A percentile compares a stretch with the other conserved stretches of the same genome.
phyloP scores from a whole-genome alignment of 2,329 filamentous ascomycete species.

The Fusarium sp. region DNA sequence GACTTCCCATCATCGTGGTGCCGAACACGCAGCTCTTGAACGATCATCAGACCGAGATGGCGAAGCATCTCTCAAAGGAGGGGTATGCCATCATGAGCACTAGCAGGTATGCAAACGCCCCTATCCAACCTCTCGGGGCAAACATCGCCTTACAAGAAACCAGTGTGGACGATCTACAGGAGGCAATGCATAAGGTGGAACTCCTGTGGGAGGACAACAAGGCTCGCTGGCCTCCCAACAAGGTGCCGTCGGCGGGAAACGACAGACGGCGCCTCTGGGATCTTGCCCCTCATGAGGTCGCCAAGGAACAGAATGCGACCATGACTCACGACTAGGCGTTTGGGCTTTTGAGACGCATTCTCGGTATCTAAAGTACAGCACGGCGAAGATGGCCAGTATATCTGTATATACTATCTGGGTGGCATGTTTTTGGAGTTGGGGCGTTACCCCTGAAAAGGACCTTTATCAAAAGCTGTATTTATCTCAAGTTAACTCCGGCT shows the following conservation, averaged over 20 bases:
- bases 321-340: constrained; percentile 55
- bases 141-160: background rate
- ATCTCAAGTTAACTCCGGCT: constrained; percentile 14
- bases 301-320: constrained; percentile 51
- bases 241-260: constrained; percentile 29
- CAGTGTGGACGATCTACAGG: constrained; percentile 50
- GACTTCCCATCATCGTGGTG: constrained; percentile 86
- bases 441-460: constrained; percentile 12
- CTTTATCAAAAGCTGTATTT: constrained; percentile 21
- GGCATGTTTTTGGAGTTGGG: constrained; percentile 26
- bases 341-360: constrained; percentile 12
- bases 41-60: constrained; percentile 92
- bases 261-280: constrained; percentile 51
- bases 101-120: constrained; percentile 65
- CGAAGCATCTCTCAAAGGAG: constrained; percentile 77
- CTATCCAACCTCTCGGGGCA: background rate
- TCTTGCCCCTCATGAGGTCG: constrained; percentile 48
- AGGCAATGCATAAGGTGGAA: constrained; percentile 53
- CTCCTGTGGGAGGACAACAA: constrained; percentile 52
- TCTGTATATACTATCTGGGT: background rate
- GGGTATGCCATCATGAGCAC: constrained; percentile 82
- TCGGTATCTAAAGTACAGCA: background rate
- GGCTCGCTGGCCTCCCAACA: constrained; percentile 50
- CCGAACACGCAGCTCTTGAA: constrained; percentile 85
- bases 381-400: background rate